phyloP scores from a whole-genome alignment of 2,329 filamentous ascomycete species.

The Talaromyces sp. region DNA sequence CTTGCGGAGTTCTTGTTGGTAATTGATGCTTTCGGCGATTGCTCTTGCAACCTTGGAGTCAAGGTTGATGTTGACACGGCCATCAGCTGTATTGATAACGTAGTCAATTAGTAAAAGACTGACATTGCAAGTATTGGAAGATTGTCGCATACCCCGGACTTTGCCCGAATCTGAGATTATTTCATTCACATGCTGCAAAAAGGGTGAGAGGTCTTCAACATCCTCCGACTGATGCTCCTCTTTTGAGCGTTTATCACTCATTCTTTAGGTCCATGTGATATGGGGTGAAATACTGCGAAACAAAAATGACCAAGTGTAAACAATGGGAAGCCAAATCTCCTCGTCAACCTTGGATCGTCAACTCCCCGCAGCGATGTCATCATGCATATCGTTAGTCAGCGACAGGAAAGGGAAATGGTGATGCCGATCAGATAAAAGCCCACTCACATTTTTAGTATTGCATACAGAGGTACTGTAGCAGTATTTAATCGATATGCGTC shows the following conservation, averaged over 20 bases:
- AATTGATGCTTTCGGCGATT: constrained; percentile 25
- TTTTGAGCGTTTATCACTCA: background rate
- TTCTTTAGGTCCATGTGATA: background rate
- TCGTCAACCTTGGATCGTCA: constrained; percentile 2
- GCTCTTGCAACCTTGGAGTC: constrained; percentile 27
- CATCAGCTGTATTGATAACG: constrained; percentile 15
- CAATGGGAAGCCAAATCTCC: background rate
- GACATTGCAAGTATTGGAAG: background rate
- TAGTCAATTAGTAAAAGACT: background rate
- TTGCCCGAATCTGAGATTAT: constrained; percentile 17
- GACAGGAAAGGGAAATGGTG: background rate
- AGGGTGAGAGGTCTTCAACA: background rate
- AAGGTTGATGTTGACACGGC: constrained; percentile 27
- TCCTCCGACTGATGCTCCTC: background rate
- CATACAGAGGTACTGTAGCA: no score
- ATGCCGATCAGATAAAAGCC: background rate
- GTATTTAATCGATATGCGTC: no score
- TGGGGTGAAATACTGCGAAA: background rate
- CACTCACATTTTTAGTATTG: background rate
- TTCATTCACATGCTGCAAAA: background rate
- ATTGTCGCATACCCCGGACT: constrained; percentile 11
- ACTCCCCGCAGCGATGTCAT: constrained; percentile 4
- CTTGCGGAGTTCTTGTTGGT: constrained; percentile 19
- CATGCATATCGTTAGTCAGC: constrained; percentile 1
- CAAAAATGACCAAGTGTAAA: no score